phyloP scores from a whole-genome alignment of 345 rosid species.

The Sisymbrium altissimum region DNA sequence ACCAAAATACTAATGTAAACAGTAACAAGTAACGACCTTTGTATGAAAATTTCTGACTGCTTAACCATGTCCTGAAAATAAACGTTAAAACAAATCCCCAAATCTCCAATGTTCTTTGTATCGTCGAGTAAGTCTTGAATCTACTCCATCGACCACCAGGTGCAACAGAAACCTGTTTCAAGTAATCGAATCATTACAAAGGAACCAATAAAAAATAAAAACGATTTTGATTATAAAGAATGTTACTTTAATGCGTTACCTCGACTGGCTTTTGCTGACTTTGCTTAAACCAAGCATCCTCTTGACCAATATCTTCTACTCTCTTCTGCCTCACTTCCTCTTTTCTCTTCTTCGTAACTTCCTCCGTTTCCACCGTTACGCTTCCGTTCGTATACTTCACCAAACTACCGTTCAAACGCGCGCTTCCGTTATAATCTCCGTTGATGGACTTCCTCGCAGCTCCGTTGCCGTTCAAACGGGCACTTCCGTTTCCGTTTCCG shows the following conservation, averaged over 20 bases:
- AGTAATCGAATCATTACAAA: not conserved
- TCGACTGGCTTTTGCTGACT: slow-evolving; percentile 43
- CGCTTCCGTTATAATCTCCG: slow-evolving; percentile 24
- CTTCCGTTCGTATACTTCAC: slow-evolving; percentile 51
- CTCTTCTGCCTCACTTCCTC: slow-evolving; percentile 83
- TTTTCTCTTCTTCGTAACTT: slow-evolving; percentile 21
- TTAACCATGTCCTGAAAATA: slow-evolving; percentile 77
- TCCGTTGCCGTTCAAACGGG: slow-evolving; percentile 42
- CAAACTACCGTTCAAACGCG: slow-evolving; percentile 51
- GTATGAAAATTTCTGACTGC: slow-evolving; percentile 80
- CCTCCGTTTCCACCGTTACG: slow-evolving; percentile 28
- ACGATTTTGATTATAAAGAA: not conserved
- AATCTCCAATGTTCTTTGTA: slow-evolving; percentile 93
- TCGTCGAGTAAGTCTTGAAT: slow-evolving; percentile 90
- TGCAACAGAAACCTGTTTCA: slow-evolving; percentile 81
- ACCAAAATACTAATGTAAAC: not conserved
- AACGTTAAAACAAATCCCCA: slow-evolving; percentile 88
- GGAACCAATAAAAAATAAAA: not conserved
- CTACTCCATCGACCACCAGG: slow-evolving; percentile 97
- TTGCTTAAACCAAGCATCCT: slow-evolving; percentile 89
- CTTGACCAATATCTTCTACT: slow-evolving; percentile 92
- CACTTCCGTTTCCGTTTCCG: slow-evolving; percentile 39
- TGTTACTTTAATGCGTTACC: slow-evolving; percentile 38
- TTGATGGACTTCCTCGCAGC: slow-evolving; percentile 14
- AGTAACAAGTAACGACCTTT: slow-evolving; percentile 44